Percentiles rank a stretch among this genome's conserved stretches.
These are phyloP conservation scores for Solanum tarapatanum DNA, from an alignment of 257 asterid species.

Conservation along the genomic window DNA sequence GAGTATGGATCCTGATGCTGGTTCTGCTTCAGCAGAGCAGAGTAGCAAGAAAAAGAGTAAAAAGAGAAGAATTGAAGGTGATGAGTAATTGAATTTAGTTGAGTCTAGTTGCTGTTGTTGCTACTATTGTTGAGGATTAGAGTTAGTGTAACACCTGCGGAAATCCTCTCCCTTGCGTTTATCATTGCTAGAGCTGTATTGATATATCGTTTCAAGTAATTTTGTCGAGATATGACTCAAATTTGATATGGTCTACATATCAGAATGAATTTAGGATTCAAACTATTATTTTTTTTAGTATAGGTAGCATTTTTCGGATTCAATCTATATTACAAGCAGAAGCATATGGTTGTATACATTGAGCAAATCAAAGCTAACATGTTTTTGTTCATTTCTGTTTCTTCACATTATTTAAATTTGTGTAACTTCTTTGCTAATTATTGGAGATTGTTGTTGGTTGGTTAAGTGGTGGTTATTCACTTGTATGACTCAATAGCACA, in stretches of 20 bases:
- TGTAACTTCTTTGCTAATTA: neutral
- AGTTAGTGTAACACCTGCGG: neutral
- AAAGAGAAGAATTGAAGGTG: conserved; percentile 16
- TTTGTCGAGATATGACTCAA: neutral
- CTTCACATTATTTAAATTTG: neutral
- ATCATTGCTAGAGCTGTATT: neutral
- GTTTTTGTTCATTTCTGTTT: neutral
- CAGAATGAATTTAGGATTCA: neutral
- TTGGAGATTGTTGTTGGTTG: neutral
- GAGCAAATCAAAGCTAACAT: neutral
- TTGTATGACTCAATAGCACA: neutral
- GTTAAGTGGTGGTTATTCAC: neutral
- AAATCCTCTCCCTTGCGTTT: neutral
- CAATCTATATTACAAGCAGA: neutral
- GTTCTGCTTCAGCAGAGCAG: neutral
- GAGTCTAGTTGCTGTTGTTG: neutral
- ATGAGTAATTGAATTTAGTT: neutral
- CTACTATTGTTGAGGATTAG: neutral
- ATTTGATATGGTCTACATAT: neutral
- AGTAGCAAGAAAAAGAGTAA: conserved; percentile 20
- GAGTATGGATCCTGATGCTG: conserved; percentile 12
- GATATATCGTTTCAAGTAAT: neutral
- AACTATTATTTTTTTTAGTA: neutral
- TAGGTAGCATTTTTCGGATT: neutral
- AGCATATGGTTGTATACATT: neutral